These are phyloP conservation scores for Massarina eburnea DNA, from an alignment of 2,329 filamentous ascomycete genomes.

Conservation along the genomic window DNA sequence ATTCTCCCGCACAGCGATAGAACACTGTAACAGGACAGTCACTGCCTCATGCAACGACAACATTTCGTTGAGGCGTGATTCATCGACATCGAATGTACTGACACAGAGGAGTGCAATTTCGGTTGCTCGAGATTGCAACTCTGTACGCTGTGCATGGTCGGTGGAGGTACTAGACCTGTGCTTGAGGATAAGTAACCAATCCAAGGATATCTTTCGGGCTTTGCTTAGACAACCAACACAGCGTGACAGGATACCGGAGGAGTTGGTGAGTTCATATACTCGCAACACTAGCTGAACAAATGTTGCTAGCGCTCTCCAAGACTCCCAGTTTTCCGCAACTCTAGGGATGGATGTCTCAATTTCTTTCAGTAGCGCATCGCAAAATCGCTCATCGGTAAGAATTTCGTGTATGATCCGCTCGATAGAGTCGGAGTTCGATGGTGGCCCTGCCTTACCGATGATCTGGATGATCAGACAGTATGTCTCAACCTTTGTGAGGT, in stretches of 20 bases:
- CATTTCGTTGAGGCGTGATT: conserved; percentile 21
- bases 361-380: conserved; percentile 14
- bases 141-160: conserved; percentile 25
- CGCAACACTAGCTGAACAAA: conserved; percentile 48
- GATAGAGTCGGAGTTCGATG: conserved; percentile 5
- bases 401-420: conserved; percentile 42
- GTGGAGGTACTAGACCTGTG: conserved; percentile 20
- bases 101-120: conserved; percentile 47
- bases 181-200: conserved; percentile 46
- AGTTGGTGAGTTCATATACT: conserved; percentile 45
- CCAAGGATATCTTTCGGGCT: conserved; percentile 38
- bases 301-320: conserved; percentile 43
- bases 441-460: conserved; percentile 51
- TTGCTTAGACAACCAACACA: conserved; percentile 37
- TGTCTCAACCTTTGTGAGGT: conserved; percentile 55
- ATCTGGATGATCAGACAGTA: conserved; percentile 53
- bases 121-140: conserved; percentile 36
- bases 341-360: conserved; percentile 14
- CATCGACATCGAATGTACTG: conserved; percentile 49
- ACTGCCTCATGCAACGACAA: conserved; percentile 19
- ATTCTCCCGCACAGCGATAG: conserved; percentile 18
- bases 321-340: conserved; percentile 37
- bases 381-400: conserved; percentile 41
- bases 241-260: conserved; percentile 13
- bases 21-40: conserved; percentile 14